Conservation (phyloP, 108 stramenopile genomes). For the Cyclostephanos invisitatus region DNA sequence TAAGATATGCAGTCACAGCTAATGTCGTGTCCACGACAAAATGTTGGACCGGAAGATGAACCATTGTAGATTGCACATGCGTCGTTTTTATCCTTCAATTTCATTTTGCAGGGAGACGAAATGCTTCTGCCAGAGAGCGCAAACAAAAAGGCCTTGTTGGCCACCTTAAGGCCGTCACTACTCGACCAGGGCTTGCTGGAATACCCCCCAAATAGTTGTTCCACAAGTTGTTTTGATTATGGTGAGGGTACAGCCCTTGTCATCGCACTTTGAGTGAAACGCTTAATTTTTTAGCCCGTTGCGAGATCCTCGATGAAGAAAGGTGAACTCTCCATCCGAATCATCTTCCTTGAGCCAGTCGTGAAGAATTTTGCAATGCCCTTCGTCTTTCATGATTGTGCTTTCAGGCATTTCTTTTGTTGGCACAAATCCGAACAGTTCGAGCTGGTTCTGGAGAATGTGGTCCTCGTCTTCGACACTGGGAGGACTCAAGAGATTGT, state of each 20-base stretch:
- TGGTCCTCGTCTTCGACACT: slow-evolving; percentile 23
- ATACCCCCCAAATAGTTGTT: slow-evolving; percentile 20
- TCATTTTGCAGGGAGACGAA: slow-evolving; percentile 24
- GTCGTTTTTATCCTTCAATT: slow-evolving; percentile 8
- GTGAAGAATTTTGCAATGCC: background rate
- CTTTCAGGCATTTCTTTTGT: slow-evolving; percentile 1
- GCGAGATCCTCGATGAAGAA: slow-evolving; percentile 30
- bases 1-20: slow-evolving; percentile 3
- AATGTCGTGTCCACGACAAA: slow-evolving; percentile 17
- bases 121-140: slow-evolving; percentile 12
- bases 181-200: slow-evolving; percentile 12
- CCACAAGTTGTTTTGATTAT: slow-evolving; percentile 25
- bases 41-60: slow-evolving; percentile 5
- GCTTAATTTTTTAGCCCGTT: slow-evolving; percentile 7
- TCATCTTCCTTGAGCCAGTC: slow-evolving; percentile 28
- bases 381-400: slow-evolving; percentile 11
- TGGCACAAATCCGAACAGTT: slow-evolving; percentile 25
- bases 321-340: slow-evolving; percentile 5
- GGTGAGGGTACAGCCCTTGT: slow-evolving; percentile 14
- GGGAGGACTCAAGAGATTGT: slow-evolving; percentile 7
- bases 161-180: background rate
- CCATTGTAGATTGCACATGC: slow-evolving; percentile 4
- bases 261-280: slow-evolving; percentile 32
- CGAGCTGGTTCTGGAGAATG: slow-evolving; percentile 20
- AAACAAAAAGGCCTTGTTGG: slow-evolving; percentile 33